A percentile compares a stretch with the other conserved stretches of the same genome.
These are phyloP conservation scores for Fusarium fracticaudum DNA, from an alignment of 2,329 filamentous ascomycete species.

Conservation along the genomic window DNA sequence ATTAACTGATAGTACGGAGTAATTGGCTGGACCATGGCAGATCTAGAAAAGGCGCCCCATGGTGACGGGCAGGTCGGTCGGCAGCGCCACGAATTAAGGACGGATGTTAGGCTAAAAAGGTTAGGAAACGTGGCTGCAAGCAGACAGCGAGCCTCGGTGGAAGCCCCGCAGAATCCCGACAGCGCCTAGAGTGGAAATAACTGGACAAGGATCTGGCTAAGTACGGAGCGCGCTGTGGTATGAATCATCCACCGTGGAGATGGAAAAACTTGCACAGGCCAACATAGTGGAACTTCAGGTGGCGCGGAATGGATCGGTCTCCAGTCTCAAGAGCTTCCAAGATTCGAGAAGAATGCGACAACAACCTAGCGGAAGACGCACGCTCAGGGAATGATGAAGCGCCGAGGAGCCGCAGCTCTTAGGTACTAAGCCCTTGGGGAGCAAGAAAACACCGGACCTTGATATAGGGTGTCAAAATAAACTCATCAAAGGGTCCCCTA, in stretches of 20 bases:
- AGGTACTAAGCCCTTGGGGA: background rate
- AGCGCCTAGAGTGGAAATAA: conserved; percentile 22
- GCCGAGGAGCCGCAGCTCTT: conserved; percentile 14
- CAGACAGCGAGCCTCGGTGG: conserved; percentile 20
- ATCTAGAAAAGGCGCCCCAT: conserved; percentile 8
- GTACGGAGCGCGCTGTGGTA: conserved; percentile 33
- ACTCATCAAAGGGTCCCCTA: too few relatives aligned
- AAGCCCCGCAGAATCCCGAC: conserved; percentile 17
- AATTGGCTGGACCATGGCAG: background rate
- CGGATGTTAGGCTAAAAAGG: conserved; percentile 4
- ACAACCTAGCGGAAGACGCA: conserved; percentile 2
- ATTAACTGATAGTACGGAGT: background rate
- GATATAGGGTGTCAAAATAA: background rate
- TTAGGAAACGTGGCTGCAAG: conserved; percentile 39
- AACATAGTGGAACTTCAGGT: conserved; percentile 8
- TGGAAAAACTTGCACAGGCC: conserved; percentile 23
- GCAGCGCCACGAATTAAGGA: conserved; percentile 26
- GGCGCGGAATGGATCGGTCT: conserved; percentile 9
- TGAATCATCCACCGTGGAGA: conserved; percentile 9
- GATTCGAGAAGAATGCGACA: conserved; percentile 24
- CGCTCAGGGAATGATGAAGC: conserved; percentile 5
- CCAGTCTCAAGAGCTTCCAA: conserved; percentile 21
- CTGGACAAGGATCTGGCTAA: conserved; percentile 3
- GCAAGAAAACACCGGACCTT: too few relatives aligned
- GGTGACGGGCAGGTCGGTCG: conserved; percentile 14